Evolutionary conservation across 768 basidiomycete genomes (phyloP).

Genomic region (Collybia sordida): DNA sequence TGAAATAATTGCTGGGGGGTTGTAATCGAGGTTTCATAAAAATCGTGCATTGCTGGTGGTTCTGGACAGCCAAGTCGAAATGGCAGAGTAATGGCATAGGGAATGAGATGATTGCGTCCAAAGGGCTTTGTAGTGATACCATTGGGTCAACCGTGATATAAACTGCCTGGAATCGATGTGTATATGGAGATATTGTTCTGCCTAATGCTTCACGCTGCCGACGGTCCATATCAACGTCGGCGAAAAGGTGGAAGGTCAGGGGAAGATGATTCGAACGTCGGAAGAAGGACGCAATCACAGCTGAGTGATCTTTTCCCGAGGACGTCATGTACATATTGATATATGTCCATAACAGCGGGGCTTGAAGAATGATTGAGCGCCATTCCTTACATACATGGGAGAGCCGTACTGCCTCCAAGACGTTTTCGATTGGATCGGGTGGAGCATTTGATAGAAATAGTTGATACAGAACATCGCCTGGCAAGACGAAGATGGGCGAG

Average conservation of each 20-base stretch:
- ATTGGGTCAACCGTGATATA: conserved; percentile 3
- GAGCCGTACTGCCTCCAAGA: conserved; percentile 6
- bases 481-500: conserved; percentile 7
- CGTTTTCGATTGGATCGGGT: conserved; percentile 7
- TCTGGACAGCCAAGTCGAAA: conserved; percentile 11
- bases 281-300: conserved; percentile 8
- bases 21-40: conserved; percentile 6
- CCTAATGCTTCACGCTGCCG: background rate
- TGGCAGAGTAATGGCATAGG: conserved; percentile 2
- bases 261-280: conserved; percentile 9
- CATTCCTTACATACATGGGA: conserved; percentile 16
- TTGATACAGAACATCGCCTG: conserved; percentile 13
- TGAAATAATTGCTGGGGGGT: background rate
- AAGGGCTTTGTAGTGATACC: background rate
- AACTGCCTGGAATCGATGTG: conserved; percentile 1
- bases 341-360: conserved; percentile 17
- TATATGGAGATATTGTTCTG: background rate
- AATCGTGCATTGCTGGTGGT: conserved; percentile 5
- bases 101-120: background rate
- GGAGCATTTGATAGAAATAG: conserved; percentile 7
- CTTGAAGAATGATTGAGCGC: conserved; percentile 10
- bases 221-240: background rate
- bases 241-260: conserved; percentile 10
- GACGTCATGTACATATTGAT: conserved; percentile 9
- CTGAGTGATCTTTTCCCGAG: conserved; percentile 2